Evolutionary conservation across 768 basidiomycete species (phyloP).

Genomic region (Rhodosporidiobolus sp.): DNA sequence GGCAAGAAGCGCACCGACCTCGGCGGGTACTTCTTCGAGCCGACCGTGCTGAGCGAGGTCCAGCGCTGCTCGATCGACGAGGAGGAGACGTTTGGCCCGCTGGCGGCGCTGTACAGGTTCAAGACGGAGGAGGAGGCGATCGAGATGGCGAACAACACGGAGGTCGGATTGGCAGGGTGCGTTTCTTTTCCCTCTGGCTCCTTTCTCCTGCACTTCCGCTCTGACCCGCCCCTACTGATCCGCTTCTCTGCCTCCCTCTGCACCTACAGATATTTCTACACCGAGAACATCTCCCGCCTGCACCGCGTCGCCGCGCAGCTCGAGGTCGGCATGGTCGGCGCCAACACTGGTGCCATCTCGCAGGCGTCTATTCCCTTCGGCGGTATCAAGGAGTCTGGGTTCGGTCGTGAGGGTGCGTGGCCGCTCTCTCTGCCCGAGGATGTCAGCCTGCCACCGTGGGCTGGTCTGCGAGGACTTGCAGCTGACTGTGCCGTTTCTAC

Average conservation of each 20-base stretch:
- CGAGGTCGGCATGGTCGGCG: constrained; percentile 58
- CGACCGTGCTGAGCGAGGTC: constrained; percentile 87
- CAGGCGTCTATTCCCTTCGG: constrained; percentile 82
- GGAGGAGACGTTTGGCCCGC: constrained; percentile 87
- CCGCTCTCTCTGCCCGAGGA: no score
- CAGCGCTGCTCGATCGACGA: constrained; percentile 59
- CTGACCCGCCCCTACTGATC: neutral
- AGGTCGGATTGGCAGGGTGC: constrained; percentile 77
- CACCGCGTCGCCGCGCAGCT: constrained; percentile 93
- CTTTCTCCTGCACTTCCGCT: no score
- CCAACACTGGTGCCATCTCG: constrained; percentile 66
- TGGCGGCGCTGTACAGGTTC: constrained; percentile 83
- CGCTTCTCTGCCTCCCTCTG: neutral
- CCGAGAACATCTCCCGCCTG: constrained; percentile 75
- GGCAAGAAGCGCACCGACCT: constrained; percentile 63
- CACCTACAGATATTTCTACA: constrained; percentile 65
- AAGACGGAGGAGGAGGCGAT: constrained; percentile 92
- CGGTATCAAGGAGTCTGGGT: constrained; percentile 65
- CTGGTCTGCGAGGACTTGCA: no score
- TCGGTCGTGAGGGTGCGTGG: constrained; percentile 53
- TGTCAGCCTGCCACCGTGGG: no score
- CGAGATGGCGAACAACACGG: constrained; percentile 72
- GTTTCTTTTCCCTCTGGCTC: neutral
- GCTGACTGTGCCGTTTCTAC: no score
- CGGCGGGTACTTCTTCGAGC: constrained; percentile 40